Base-by-base conservation (phyloP, 805 yeast genomes). In the Wickerhamomyces canadensis region DNA sequence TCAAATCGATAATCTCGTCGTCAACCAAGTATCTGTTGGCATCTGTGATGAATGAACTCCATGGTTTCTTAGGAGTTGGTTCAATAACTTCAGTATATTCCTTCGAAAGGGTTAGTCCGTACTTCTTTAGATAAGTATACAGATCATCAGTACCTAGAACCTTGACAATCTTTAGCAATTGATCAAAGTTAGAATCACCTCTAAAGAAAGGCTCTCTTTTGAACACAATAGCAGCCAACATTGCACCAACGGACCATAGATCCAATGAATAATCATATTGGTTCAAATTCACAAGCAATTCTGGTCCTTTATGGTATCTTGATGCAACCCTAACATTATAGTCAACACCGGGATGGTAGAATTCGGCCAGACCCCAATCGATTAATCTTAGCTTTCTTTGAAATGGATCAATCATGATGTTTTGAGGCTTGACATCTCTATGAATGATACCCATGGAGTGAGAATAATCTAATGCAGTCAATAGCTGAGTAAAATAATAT, bases 381-480 rank as follows among this genome's bases (percentile, higher is more conserved):
- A 89, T 88, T 46, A 88, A 72, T 45, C 95, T 74, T 49, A 89
- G 64, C 53, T 74, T 77, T 59, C 65, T 78, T 44, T 70, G 72
- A 42, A 71, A 65, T 38, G 85, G 96, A 60, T 89, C 96, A 49
- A 89, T 89, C 96, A 89, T 89, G 45, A 89, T 84, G 60, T 89
- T 89, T 54, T 89, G 95, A 10, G 97, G 97, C 61, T 89, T 89
- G 38, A 89, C 96, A 61, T 89, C 97, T 57, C 97, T 72, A 57
- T 89, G 97, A 79, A 89, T 88, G 43, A 89, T 86, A 17, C 97
- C 97, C 87, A 84, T 84, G 11, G 95, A 84, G 62, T 89, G 97
- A 27, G 89, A 80, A 58, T 76, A 89, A 57, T 89, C 95, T 48
- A 89, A 68, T 11, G 96, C 96, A 50, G 74, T 79, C 44, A 89